Evolutionary conservation across 2,329 filamentous ascomycete genomes (phyloP), one percentile per base, ranked within the genome.

Genomic region (Davidsoniella neocaledoniae): DNA sequence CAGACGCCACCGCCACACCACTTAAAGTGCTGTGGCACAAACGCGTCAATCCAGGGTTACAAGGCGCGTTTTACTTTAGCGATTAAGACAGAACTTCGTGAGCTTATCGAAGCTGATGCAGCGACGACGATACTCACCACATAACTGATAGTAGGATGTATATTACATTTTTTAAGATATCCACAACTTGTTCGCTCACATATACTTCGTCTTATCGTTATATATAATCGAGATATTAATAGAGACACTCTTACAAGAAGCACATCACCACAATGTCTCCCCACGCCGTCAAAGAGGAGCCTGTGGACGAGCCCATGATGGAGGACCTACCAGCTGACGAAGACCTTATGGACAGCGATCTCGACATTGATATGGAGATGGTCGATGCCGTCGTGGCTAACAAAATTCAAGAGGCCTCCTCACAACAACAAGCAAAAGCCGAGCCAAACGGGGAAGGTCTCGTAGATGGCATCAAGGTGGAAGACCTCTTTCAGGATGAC

Each of bases 401-500:
- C 54, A 59, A 49, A 49, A 5, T n/a, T n/a, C 12, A 43, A 46
- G 9, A 29, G 3, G 10, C 39, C 10, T n/a, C 38, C 40, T 25
- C 33, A 43, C 50, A 48, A 26, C 19, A 17, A 12, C 14, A 43
- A 19, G 10, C 36, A 37, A 17, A 41, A 26, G 26, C 42, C 10
- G 48, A 33, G 4, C 40, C 26, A 4, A n/a, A 46, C 9, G 4
- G 40, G 2, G 67, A 72, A 39, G 63, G 70, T 42, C 76, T 74
- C 51, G 62, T 81, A 5, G 42, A 43, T 12, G 51, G 43, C 2
- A 53, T 53, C 39, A 50, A 53, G 16, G 40, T 40, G n/a, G 75
- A 78, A 45, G 73, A 79, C 4, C 56, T 81, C 9, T 80, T 80
- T 50, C 69, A 65, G 33, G 74, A 77, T 55, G 66, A 67, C 16